phyloP scores from a whole-genome alignment of 1,284 basidiomycete genomes.

The Leccinum solheimii region DNA sequence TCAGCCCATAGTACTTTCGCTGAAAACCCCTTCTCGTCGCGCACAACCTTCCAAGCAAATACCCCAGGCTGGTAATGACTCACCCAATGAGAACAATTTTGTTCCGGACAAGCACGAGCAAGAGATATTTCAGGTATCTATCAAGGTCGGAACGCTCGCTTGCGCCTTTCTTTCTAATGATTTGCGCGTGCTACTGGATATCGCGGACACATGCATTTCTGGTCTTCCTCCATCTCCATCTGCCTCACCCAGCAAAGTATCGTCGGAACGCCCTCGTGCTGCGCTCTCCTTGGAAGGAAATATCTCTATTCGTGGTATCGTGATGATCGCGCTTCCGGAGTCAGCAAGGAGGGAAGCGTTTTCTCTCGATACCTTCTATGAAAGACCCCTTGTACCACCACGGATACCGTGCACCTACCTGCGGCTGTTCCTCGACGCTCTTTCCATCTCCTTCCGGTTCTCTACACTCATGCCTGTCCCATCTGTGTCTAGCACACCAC shows the following conservation, averaged over 20 bases:
- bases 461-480: slow-evolving; percentile 11
- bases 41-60: slow-evolving; percentile 9
- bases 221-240: slow-evolving; percentile 26
- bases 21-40: slow-evolving; percentile 46
- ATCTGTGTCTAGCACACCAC: slow-evolving; percentile 8
- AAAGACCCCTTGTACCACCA: slow-evolving; percentile 57
- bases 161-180: slow-evolving; percentile 55
- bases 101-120: slow-evolving; percentile 8
- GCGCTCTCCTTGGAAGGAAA: slow-evolving; percentile 36
- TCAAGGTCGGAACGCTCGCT: slow-evolving; percentile 52
- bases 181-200: slow-evolving; percentile 46
- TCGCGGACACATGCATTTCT: slow-evolving; percentile 41
- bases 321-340: slow-evolving; percentile 46
- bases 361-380: slow-evolving; percentile 45
- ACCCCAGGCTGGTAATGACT: not conserved
- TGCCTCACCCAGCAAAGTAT: slow-evolving; percentile 8
- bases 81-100: slow-evolving; percentile 5
- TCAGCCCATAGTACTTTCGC: slow-evolving; percentile 54
- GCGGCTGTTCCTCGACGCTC: slow-evolving; percentile 58
- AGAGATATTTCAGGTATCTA: slow-evolving; percentile 35
- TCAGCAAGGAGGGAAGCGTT: slow-evolving; percentile 1
- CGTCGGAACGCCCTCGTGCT: slow-evolving; percentile 11
- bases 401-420: slow-evolving; percentile 49
- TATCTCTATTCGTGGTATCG: slow-evolving; percentile 48
- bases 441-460: slow-evolving; percentile 37